Evolutionary conservation across 345 rosid species (phyloP), one percentile per base, ranked within the genome.

Genomic region (Pseudoturritis turrita): DNA sequence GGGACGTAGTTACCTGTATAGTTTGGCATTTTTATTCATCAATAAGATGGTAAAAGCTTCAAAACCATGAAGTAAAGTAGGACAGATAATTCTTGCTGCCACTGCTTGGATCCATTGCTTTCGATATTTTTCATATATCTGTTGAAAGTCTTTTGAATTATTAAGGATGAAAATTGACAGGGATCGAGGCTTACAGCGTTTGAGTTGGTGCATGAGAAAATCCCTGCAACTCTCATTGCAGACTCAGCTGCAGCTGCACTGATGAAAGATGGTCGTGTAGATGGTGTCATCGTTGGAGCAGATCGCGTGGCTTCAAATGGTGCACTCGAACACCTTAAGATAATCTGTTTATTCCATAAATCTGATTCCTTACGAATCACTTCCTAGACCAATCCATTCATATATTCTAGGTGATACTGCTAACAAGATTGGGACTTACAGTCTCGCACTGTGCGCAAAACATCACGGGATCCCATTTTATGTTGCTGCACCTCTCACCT

Each of bases 181-280:
- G 98, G 98, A 59, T 89, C 97, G 4, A 87, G 98, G 68, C 97
- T 91, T 72, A 94, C 98, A 36, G 98, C 98, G 35, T 94, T 83
- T 62, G 98, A 94, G 86, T 75, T 91, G 74, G 97, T 89, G 58
- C 96, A 94, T 68, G 98, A 94, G 35, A 87, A 79, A 5, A 89
- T 91, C 65, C 95, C 96, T 23, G 93, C 97, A 28, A 88, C 98
- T 46, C 96, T 94, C 9, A 62, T 94, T 74, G 96, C 93, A 60
- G 96, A 94, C 78, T 87, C 96, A 53, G 97, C 98, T 72, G 97
- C 97, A 53, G 97, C 97, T 65, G 95, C 96, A 15, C 65, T 91
- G 43, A 86, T 91, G 97, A 89, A 89, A 79, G 91, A 86, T 19
- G 83, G 85, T 47, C 86, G 81, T 76, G 90, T 91, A 35, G 82